A percentile compares a stretch with the other conserved stretches of the same genome.
phyloP scores from a whole-genome alignment of 2,329 filamentous ascomycete species.

The Arachnomyces sp. region DNA sequence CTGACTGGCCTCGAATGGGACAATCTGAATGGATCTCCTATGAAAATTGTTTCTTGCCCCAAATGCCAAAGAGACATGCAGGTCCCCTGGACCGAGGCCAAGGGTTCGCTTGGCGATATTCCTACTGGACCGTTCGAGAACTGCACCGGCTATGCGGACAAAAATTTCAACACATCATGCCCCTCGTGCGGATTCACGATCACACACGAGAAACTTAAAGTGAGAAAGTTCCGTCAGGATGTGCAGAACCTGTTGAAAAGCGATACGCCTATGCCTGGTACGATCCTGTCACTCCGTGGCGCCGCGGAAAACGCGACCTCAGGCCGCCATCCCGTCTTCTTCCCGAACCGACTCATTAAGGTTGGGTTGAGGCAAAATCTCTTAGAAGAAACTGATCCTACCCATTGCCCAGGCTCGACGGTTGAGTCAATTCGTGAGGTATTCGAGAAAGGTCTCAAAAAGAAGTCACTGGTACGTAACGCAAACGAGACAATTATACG shows the following conservation, averaged over 20 bases:
- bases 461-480: slow-evolving; percentile 31
- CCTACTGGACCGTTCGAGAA: slow-evolving; percentile 14
- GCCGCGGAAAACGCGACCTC: slow-evolving; percentile 31
- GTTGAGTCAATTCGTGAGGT: slow-evolving; percentile 47
- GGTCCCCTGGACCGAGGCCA: slow-evolving; percentile 53
- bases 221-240: slow-evolving; percentile 56
- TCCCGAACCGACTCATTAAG: slow-evolving; percentile 54
- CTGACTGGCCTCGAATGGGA: slow-evolving; percentile 52
- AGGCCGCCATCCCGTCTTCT: slow-evolving; percentile 32
- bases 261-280: slow-evolving; percentile 58
- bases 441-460: slow-evolving; percentile 42
- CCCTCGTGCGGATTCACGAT: slow-evolving; percentile 43
- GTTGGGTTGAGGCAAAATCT: slow-evolving; percentile 39
- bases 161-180: slow-evolving; percentile 47
- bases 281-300: slow-evolving; percentile 53
- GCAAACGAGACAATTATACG: slow-evolving; percentile 26
- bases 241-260: slow-evolving; percentile 40
- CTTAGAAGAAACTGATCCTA: slow-evolving; percentile 30
- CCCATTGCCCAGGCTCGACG: slow-evolving; percentile 25
- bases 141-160: slow-evolving; percentile 30
- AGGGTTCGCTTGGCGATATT: slow-evolving; percentile 14
- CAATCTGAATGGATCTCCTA: slow-evolving; percentile 45
- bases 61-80: slow-evolving; percentile 38
- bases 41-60: slow-evolving; percentile 50
- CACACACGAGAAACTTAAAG: slow-evolving; percentile 53